These are phyloP conservation scores for Melianthus villosus DNA, from an alignment of 441 rosid genomes.

Conservation along the genomic window DNA sequence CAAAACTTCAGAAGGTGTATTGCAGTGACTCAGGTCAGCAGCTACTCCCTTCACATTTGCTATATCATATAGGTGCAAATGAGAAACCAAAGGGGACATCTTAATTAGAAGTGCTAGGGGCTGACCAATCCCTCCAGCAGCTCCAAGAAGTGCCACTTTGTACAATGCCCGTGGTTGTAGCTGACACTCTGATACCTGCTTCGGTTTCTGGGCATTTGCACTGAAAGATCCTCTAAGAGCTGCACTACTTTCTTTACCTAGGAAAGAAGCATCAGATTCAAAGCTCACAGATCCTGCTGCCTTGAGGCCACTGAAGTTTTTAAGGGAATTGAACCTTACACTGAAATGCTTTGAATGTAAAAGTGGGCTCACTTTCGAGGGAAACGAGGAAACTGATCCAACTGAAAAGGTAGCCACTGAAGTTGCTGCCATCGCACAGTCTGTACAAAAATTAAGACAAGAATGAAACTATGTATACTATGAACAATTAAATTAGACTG, in stretches of 20 bases:
- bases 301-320: constrained; percentile 50
- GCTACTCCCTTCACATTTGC: constrained; percentile 95
- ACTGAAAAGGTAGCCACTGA: constrained; percentile 45
- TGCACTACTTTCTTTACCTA: constrained; percentile 35
- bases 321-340: constrained; percentile 22
- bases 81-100: constrained; percentile 85
- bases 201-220: constrained; percentile 20
- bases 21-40: constrained; percentile 94
- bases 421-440: constrained; percentile 52
- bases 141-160: constrained; percentile 93
- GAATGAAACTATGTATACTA: no score
- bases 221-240: constrained; percentile 30
- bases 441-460: constrained; percentile 4
- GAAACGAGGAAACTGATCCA: constrained; percentile 34
- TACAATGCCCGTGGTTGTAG: constrained; percentile 52
- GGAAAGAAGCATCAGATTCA: constrained; percentile 36
- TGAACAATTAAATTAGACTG: no score
- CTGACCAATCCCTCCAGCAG: constrained; percentile 93
- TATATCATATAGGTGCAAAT: constrained; percentile 73
- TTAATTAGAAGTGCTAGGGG: constrained; percentile 72
- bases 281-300: constrained; percentile 29
- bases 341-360: constrained; percentile 24
- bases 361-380: constrained; percentile 26
- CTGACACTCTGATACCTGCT: constrained; percentile 18
- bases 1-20: constrained; percentile 74